phyloP scores from a whole-genome alignment of 2,329 filamentous ascomycete genomes.

The Ceratocystis destructans region DNA sequence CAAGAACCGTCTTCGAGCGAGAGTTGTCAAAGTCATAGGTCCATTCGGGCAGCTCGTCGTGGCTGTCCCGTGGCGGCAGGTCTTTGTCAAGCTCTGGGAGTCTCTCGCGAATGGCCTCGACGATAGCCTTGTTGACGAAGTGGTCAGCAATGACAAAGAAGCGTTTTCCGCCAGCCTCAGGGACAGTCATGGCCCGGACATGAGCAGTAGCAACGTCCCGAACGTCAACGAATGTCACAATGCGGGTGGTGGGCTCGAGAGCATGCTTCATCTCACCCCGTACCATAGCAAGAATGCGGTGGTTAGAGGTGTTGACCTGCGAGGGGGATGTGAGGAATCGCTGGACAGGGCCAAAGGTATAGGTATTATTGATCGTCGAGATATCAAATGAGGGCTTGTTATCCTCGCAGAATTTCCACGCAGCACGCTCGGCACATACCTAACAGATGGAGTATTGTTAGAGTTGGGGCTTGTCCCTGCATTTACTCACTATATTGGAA shows the following conservation, averaged over 20 bases:
- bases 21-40: constrained; percentile 38
- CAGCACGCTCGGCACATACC: constrained; percentile 52
- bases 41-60: constrained; percentile 23
- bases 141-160: constrained; percentile 42
- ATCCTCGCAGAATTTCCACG: constrained; percentile 37
- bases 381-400: constrained; percentile 41
- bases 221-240: constrained; percentile 40
- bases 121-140: constrained; percentile 30
- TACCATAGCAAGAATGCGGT: constrained; percentile 49
- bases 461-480: not conserved
- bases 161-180: constrained; percentile 44
- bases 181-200: constrained; percentile 43
- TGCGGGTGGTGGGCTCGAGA: constrained; percentile 36
- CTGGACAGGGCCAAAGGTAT: constrained; percentile 48
- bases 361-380: constrained; percentile 47
- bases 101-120: constrained; percentile 26
- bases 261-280: constrained; percentile 45
- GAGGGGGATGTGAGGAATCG: constrained; percentile 34
- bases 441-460: not conserved
- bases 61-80: constrained; percentile 28
- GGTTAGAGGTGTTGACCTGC: constrained; percentile 41
- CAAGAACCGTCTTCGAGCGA: constrained; percentile 35
- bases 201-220: constrained; percentile 50
- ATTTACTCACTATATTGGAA: not conserved
- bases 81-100: constrained; percentile 23